phyloP scores from a whole-genome alignment of 768 basidiomycete genomes.

The Rhodocollybia butyracea region DNA sequence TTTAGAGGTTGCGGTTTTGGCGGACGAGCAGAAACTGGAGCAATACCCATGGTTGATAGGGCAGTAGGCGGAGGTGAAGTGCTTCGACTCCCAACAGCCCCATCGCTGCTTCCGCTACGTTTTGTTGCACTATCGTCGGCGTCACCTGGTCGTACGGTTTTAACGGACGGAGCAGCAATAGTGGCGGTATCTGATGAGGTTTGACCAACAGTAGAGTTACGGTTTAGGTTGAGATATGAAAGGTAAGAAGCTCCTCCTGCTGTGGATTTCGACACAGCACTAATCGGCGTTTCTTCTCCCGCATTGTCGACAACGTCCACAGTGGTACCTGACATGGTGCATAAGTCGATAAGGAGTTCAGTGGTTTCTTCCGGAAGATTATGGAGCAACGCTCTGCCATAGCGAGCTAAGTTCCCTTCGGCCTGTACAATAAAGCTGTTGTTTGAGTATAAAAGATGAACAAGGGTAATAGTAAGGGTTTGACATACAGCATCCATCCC shows the following conservation, averaged over 20 bases:
- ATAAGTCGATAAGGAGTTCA: slow-evolving; percentile 86
- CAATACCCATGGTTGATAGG: slow-evolving; percentile 7
- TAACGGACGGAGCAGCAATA: slow-evolving; percentile 44
- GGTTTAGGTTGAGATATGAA: slow-evolving; percentile 74
- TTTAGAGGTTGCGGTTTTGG: slow-evolving; percentile 35
- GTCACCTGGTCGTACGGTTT: slow-evolving; percentile 38
- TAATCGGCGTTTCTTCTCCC: slow-evolving; percentile 21
- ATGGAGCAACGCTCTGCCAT: slow-evolving; percentile 83
- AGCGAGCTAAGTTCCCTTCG: slow-evolving; percentile 80
- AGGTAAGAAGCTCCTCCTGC: slow-evolving; percentile 61
- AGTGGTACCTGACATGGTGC: slow-evolving; percentile 55
- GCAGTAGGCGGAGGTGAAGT: slow-evolving; percentile 27
- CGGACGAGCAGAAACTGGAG: slow-evolving; percentile 16
- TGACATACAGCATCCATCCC: slow-evolving; percentile 74
- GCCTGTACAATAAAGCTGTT: slow-evolving; percentile 45
- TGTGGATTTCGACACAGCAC: slow-evolving; percentile 19
- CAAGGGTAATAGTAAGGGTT: slow-evolving; percentile 7
- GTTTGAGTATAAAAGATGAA: neutral
- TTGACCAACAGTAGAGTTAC: slow-evolving; percentile 42
- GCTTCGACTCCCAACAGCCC: slow-evolving; percentile 21
- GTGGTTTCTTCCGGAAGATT: slow-evolving; percentile 88
- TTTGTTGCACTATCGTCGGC: slow-evolving; percentile 27
- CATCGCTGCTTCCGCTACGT: slow-evolving; percentile 41
- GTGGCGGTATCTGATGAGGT: slow-evolving; percentile 37
- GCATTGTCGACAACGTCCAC: slow-evolving; percentile 35